Evolutionary conservation across 805 yeast genomes (phyloP).

Genomic region (Hagleromyces aurorensis): DNA sequence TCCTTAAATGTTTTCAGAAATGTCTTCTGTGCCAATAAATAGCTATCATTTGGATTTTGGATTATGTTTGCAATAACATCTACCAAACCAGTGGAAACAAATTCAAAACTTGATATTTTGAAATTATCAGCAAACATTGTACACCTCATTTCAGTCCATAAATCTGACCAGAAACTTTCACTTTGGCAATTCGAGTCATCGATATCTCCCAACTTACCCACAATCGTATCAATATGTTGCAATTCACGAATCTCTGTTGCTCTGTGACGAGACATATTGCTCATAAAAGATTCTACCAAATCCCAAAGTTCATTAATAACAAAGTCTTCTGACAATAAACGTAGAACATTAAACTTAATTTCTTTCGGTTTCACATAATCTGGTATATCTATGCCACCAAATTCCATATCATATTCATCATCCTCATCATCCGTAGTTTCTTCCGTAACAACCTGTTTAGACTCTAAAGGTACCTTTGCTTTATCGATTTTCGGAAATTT

Average conservation of each 20-base stretch:
- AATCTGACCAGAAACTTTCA: conserved; percentile 26
- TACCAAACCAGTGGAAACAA: conserved; percentile 60
- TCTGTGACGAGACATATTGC: conserved; percentile 12
- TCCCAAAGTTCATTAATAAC: conserved; percentile 10
- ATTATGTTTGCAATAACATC: conserved; percentile 26
- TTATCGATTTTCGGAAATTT: conserved; percentile 16
- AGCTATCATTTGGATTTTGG: conserved; percentile 20
- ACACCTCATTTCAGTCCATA: conserved; percentile 35
- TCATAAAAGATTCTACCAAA: conserved; percentile 14
- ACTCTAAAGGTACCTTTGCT: conserved; percentile 6
- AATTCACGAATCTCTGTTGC: conserved; percentile 21
- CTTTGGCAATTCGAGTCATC: conserved; percentile 19
- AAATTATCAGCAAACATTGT: conserved; percentile 28
- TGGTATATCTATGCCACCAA: conserved; percentile 29
- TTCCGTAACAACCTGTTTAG: conserved; percentile 20
- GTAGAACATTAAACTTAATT: conserved; percentile 18
- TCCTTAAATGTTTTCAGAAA: conserved; percentile 37
- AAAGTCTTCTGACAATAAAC: conserved; percentile 7
- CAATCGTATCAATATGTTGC: conserved; percentile 17
- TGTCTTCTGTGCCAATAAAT: conserved; percentile 34
- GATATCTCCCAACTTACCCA: conserved; percentile 16
- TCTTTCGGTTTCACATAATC: conserved; percentile 23
- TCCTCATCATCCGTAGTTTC: conserved; percentile 28
- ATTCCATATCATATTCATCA: conserved; percentile 22
- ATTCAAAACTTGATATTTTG: conserved; percentile 63